Evolutionary conservation across 805 yeast genomes (phyloP), one percentile per base, ranked within the genome.

Genomic region (Wickerhamiella qilinensis): DNA sequence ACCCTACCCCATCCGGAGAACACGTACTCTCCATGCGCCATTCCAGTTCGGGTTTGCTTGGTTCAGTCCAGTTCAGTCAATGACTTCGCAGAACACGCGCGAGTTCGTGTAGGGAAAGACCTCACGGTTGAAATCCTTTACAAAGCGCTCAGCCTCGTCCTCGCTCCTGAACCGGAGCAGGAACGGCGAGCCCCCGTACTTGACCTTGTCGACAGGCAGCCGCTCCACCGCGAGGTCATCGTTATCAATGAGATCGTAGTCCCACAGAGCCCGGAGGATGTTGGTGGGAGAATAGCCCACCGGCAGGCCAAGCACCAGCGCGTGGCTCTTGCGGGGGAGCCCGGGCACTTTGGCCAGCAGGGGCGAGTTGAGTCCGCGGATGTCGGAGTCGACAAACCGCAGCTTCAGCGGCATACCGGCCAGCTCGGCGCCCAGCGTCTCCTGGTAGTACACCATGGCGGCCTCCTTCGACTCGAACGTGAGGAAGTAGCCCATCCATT

Each of bases 371-470:
- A 44, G 43, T n/a, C 53, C 53, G 16, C 45, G 42, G 29, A 48
- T 45, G 4, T 38, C 25, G 7, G 59, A 54, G 16, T 55, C 48
- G 2, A 62, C 67, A 59, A 74, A 75, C 39, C 63, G 57, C 24
- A 73, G 54, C 20, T 64, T 54, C 16, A 72, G 49, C 20, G 58
- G 60, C 35, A 62, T 49, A 1, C 83, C 82, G 46, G 74, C 68
- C 27, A 76, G 49, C 39, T 60, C 58, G 38, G 68, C 64, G 7
- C 65, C 64, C 11, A 51, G 41, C 1, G 77, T 68, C 45, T 74
- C 80, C 17, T 61, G 49, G 53, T 60, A 63, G 51, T 68, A 77
- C 3, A 61, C 60, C 17, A 69, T 60, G 0, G 84, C 82, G 16
- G 64, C 67, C 20, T 62, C 59, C 29, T 54, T 50, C 30, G 59